These are phyloP conservation scores for Xylaria hypoxylon DNA, from an alignment of 2,329 filamentous ascomycete species.

Conservation along the genomic window DNA sequence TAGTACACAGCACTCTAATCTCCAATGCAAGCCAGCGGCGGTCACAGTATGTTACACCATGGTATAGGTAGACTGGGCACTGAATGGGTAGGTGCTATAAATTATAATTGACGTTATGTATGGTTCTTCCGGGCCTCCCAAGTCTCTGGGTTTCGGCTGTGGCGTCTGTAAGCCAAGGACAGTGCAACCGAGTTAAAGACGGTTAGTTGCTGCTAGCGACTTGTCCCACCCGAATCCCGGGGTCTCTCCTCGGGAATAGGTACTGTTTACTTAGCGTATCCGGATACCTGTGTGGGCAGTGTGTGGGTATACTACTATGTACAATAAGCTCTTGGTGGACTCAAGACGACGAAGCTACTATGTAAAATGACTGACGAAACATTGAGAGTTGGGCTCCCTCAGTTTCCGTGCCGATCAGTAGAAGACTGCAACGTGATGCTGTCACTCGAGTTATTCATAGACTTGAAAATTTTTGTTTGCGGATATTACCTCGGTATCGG, in stretches of 20 bases:
- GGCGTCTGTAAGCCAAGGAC: constrained; percentile 31
- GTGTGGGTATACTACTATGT: too few species aligned
- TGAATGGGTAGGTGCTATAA: constrained; percentile 1
- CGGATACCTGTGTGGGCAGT: too few species aligned
- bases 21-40: constrained; percentile 21
- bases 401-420: background rate
- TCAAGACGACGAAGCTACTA: background rate
- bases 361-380: constrained; percentile 5
- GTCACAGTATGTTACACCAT: constrained; percentile 22
- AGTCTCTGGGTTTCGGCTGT: constrained; percentile 33
- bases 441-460: constrained; percentile 2
- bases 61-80: background rate
- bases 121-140: constrained; percentile 37
- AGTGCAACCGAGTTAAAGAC: constrained; percentile 34
- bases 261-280: background rate
- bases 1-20: background rate
- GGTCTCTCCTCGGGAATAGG: constrained; percentile 14
- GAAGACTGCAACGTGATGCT: constrained; percentile 20
- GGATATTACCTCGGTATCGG: background rate
- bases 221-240: constrained; percentile 23
- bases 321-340: background rate
- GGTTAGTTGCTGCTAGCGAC: constrained; percentile 23
- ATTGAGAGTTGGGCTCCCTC: constrained; percentile 22
- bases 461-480: constrained; percentile 10
- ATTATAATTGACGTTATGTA: constrained; percentile 19